A percentile compares a stretch with the other conserved stretches of the same genome.
Evolutionary conservation across 176 grass and related monocot species (phyloP).

Genomic region (Juncus effusus): DNA sequence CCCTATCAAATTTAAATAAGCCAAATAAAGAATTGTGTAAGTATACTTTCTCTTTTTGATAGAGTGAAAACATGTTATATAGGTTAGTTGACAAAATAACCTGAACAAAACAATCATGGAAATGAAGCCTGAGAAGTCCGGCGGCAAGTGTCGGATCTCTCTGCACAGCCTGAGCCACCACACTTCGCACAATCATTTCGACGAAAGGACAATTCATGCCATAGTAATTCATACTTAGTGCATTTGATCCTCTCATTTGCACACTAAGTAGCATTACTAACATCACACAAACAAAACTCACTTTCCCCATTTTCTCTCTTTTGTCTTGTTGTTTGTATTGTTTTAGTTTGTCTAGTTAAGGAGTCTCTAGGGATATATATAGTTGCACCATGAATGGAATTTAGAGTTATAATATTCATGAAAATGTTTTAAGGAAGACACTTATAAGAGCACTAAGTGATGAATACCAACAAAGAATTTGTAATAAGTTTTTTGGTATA

Average conservation of each 20-base stretch:
- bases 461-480: not conserved
- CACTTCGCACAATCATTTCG: slow-evolving; percentile 45
- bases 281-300: slow-evolving; percentile 33
- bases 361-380: slow-evolving; percentile 38
- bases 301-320: slow-evolving; percentile 24
- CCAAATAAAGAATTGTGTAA: not conserved
- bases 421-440: slow-evolving; percentile 36
- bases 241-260: slow-evolving; percentile 29
- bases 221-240: slow-evolving; percentile 66
- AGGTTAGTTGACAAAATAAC: slow-evolving; percentile 9
- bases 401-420: slow-evolving; percentile 15
- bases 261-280: slow-evolving; percentile 31
- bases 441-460: slow-evolving; percentile 30
- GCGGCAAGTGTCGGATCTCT: slow-evolving; percentile 58
- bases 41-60: too few relatives aligned
- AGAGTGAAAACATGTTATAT: too few relatives aligned
- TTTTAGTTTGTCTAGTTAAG: not conserved
- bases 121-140: slow-evolving; percentile 71
- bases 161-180: slow-evolving; percentile 43
- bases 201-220: slow-evolving; percentile 74
- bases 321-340: not conserved
- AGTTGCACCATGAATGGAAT: slow-evolving; percentile 19
- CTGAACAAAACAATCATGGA: slow-evolving; percentile 99
- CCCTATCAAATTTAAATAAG: slow-evolving; percentile 40
- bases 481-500: slow-evolving; percentile 20